Conservation (phyloP, 2,329 filamentous ascomycete genomes). For the Colletotrichum sp. region DNA sequence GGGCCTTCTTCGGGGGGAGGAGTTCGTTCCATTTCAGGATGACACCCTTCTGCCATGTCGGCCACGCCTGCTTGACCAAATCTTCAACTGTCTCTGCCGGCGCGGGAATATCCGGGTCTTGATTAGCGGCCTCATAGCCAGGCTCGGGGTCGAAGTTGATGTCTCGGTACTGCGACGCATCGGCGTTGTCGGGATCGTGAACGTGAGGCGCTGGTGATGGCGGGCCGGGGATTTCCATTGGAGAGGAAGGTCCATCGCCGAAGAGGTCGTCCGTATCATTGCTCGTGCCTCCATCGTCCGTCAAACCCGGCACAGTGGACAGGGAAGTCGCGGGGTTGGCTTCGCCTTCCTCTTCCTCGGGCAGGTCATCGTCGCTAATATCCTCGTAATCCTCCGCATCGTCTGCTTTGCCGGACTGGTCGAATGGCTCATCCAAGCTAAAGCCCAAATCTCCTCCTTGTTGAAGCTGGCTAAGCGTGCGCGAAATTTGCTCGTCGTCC, state of each 20-base stretch:
- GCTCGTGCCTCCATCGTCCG: slow-evolving; percentile 65
- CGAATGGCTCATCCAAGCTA: slow-evolving; percentile 56
- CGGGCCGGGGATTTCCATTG: slow-evolving; percentile 46
- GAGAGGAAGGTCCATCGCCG: slow-evolving; percentile 62
- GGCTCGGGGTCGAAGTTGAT: slow-evolving; percentile 54
- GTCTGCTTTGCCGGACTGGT: slow-evolving; percentile 81
- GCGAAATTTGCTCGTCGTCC: slow-evolving; percentile 54
- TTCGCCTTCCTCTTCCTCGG: slow-evolving; percentile 75
- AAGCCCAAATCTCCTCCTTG: slow-evolving; percentile 42
- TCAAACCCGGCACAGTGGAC: slow-evolving; percentile 56
- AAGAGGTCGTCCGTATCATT: slow-evolving; percentile 73
- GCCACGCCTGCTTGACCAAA: slow-evolving; percentile 80
- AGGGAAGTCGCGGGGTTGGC: slow-evolving; percentile 44
- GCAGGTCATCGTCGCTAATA: slow-evolving; percentile 89
- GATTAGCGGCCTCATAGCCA: slow-evolving; percentile 52
- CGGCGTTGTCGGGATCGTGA: slow-evolving; percentile 42
- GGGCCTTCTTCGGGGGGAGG: slow-evolving; percentile 79
- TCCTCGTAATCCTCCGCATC: slow-evolving; percentile 92
- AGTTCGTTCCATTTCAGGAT: slow-evolving; percentile 83
- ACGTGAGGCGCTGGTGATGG: slow-evolving; percentile 51
- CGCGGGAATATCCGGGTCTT: slow-evolving; percentile 69
- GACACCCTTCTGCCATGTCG: slow-evolving; percentile 77
- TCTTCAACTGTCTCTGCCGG: slow-evolving; percentile 77
- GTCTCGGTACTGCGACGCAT: slow-evolving; percentile 41
- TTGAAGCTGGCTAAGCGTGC: slow-evolving; percentile 47